Evolutionary conservation across 148 eudicot species (phyloP), one percentile per base, ranked within the genome.

Genomic region (Agrostemma githago): DNA sequence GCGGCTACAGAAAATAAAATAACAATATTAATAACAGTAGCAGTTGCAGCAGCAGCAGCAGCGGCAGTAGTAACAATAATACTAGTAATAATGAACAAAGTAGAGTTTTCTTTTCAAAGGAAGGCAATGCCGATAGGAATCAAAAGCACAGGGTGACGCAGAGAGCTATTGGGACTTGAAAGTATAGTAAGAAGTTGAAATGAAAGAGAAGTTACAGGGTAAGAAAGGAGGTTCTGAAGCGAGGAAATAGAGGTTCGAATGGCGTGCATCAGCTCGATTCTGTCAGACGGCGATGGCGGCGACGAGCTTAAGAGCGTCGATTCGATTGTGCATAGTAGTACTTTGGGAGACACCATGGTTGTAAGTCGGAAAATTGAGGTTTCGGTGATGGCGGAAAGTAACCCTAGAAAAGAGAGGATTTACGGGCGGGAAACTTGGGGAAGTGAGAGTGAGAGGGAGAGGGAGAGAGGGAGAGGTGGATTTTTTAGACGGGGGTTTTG

Each of bases 181-280:
- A 26, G 34, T 4, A 5, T 65, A 10, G 4, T 0, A 20, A 0
- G 15, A 58, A 68, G 15, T 21, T 21, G 12, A 67, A 73, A 17
- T 38, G 19, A 8, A 41, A 44, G 6, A 42, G 16, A 44, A 34
- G 8, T 19, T 83, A 92, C 99, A 61, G 91, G 89, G 58, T 79
- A 95, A 46, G 89, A 86, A 41, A 95, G 90, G 57, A 92, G 92
- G 62, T 88, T 81, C 40, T 84, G 92, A 69, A 95, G 76, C 72
- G 99, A 82, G 20, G 94, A 71, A 42, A 85, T 88, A 70, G 96
- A 89, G 54, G 41, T 84, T 60, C 97, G 96, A 79, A 95, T 72
- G 77, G 96, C 88, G 80, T 90, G 94, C 69, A 90, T 70, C 51
- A 95, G 97, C 74, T 95, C 91, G 41, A 95, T 80, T 48, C 94